Base-by-base conservation (phyloP, 257 asterid species). In the Solanum corneliomulleri region DNA sequence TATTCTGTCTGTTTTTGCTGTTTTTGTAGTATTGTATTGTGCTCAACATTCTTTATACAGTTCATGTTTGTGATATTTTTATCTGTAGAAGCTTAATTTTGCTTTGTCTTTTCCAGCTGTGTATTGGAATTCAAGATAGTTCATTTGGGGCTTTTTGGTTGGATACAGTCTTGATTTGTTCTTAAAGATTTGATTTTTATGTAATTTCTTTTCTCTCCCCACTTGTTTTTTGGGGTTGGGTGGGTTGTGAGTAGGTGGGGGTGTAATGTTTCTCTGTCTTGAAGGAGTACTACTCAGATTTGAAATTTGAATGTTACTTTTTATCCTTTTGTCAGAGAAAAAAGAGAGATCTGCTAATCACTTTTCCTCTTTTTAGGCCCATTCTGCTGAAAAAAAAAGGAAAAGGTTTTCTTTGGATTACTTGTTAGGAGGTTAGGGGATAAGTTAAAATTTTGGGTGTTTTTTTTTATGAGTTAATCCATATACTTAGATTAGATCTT, bases 311-410 rank as follows among this genome's bases (percentile, higher is more conserved):
- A 69, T 77, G 74, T 87, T 91, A 71, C 69, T 85, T 88, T 82
- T 87, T 81, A 85, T 64, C 62, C 86, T 85, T 91, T 87, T 88
- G 90, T 87, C 88, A 81, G 87, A 92, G 91, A 11, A 64, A 86
- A 89, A 90, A 90, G 92, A 89, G 89, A 94, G 92, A 93, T 93
- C 93, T 92, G 90, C 90, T 86, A 78, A 88, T 86, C 2, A 29
- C 87, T 85, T 90, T 89, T 76, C 89, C 87, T 49, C 87, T 60
- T 88, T 83, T 89, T 68, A 80, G 82, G 85, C 2, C 69, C 85
- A 47, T 81, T 81, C 85, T 47, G 45, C 85, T 15, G 18, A 25
- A 62, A 83, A 83, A 58, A 35, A 33, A 60, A 14, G 29, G 21
- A 64, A 89, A 58, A 86, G 76, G 62, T 47, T 89, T 66, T 27